phyloP scores from a whole-genome alignment of 163 green algal genomes.

The Picocystis sp. region DNA sequence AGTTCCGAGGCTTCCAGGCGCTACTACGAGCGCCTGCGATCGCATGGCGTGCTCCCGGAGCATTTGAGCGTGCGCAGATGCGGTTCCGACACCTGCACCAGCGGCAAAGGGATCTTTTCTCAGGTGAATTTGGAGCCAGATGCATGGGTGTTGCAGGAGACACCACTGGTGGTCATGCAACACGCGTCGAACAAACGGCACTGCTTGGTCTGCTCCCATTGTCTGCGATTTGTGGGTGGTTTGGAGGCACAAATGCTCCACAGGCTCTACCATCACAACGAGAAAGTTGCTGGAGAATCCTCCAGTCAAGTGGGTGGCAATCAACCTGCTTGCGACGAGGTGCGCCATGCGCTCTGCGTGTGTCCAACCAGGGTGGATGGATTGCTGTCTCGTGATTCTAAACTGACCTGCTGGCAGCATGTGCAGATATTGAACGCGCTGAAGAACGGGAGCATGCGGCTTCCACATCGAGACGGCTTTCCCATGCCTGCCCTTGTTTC shows the following conservation, averaged over 20 bases:
- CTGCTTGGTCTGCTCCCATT: conserved; percentile 25
- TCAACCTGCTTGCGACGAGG: background rate
- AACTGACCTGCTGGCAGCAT: background rate
- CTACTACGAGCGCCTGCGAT: no score
- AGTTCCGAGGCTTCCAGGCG: no score
- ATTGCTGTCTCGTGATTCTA: background rate
- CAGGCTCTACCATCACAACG: conserved; percentile 3
- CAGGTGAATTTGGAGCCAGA: conserved; percentile 16
- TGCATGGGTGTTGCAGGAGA: conserved; percentile 25
- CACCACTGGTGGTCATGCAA: conserved; percentile 30
- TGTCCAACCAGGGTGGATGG: background rate
- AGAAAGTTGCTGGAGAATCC: background rate
- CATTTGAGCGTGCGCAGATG: no score
- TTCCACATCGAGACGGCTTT: conserved; percentile 7
- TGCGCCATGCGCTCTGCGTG: background rate
- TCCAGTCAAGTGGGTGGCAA: background rate
- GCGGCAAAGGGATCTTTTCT: background rate
- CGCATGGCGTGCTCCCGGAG: no score
- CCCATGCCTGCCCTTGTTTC: conserved; percentile 5
- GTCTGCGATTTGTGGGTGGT: conserved; percentile 35
- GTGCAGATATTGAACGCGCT: background rate
- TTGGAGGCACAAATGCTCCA: conserved; percentile 29
- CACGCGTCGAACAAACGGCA: conserved; percentile 19
- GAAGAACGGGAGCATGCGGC: background rate
- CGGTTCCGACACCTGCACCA: no score